Base-by-base conservation (phyloP, 108 stramenopile genomes). In the Cyclotella sp. region DNA sequence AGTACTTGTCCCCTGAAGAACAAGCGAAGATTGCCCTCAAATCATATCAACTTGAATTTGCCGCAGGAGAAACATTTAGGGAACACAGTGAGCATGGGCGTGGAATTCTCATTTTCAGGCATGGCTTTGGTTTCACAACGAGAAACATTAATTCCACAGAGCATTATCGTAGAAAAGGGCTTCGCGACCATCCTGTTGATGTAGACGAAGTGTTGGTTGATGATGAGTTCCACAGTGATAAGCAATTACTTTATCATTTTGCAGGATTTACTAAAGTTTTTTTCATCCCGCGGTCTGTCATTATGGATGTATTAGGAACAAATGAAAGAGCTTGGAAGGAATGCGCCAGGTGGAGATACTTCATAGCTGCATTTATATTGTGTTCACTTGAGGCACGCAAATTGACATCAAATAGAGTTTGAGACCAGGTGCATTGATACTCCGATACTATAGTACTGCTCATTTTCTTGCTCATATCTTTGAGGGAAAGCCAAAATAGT, bases 281-380 rank as follows among this genome's bases (percentile, higher is more conserved):
- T 10, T 84, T 84, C 52, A 44, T 84, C 21, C 84, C 84, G 9
- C 51, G 77, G 27, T 24, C 53, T 11, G 77, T 52, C 12, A 81
- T 84, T 22, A 72, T 79, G 66, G 46, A 47, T 5, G 44, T 45
- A 4, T 79, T 84, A 46, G 76, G 63, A 21, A 77, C 58, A 9
- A 81, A 84, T 55, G 45, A 58, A 45, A 29, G 52, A 1, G 84
- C 79, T 29, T 84, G 84, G 84, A 84, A 84, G 58, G 66, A 81
- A 21, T 84, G 79, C 68, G 84, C 79, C n/a, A 44, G 84, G 46
- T 84, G 84, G 84, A 76, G 45, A 41, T 76, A 81, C 63, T 73
- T 81, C 24, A 14, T 28, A 19, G 78, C 82, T 14, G 27, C 73
- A 18, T 75, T 75, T 39, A 39, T 81, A 52, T 53, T 81, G 9